A percentile compares a stretch with the other conserved stretches of the same genome.
These are phyloP conservation scores for Craspedostauros australis DNA, from an alignment of 108 stramenopile genomes.

Conservation along the genomic window DNA sequence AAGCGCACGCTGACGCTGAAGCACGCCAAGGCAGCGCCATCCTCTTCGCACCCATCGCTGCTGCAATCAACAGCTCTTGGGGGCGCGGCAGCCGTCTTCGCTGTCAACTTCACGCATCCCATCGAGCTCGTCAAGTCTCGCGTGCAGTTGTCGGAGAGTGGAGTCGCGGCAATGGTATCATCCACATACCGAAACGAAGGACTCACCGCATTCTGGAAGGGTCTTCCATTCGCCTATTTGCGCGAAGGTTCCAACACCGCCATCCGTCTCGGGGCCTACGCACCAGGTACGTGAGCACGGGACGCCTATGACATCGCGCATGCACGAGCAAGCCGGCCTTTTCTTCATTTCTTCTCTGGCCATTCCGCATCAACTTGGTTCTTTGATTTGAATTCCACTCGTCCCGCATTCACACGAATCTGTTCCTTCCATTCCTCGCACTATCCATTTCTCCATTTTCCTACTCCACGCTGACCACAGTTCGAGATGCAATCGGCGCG, in stretches of 20 bases:
- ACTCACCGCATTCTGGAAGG: conserved; percentile 76
- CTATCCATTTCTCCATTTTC: no score
- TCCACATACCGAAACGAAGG: conserved; percentile 62
- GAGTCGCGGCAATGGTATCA: conserved; percentile 26
- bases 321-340: not conserved
- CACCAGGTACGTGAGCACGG: not conserved
- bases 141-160: conserved; percentile 69
- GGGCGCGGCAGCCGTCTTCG: conserved; percentile 46
- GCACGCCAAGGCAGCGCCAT: no score
- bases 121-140: conserved; percentile 88
- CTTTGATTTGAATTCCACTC: not conserved
- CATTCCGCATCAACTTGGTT: no score
- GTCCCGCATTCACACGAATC: not conserved
- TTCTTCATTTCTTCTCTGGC: no score
- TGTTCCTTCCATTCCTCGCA: not conserved
- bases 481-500: conserved; percentile 51
- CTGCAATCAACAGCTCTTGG: conserved; percentile 42
- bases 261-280: conserved; percentile 37
- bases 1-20: no score
- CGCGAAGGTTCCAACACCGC: conserved; percentile 66
- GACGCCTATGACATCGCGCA: not conserved
- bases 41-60: no score
- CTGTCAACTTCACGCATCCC: conserved; percentile 73
- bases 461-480: no score
- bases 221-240: conserved; percentile 51